Percentiles rank a stretch among this genome's conserved stretches.
phyloP scores from a whole-genome alignment of 1,139 yeast species.

The Taphrina wiesneri region DNA sequence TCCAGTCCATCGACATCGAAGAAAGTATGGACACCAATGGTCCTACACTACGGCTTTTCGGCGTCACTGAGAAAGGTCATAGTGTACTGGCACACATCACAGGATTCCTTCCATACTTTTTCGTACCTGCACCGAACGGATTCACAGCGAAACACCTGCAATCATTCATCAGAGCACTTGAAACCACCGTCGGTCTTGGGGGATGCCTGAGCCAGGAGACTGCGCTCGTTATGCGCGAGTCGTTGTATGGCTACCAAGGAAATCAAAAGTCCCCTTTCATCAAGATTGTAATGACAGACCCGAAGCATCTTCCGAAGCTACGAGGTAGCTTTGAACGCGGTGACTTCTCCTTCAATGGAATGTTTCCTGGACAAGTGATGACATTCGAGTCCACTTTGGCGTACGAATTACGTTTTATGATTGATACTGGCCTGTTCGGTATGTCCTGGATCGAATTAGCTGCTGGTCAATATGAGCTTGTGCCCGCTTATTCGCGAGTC shows the following conservation, averaged over 20 bases:
- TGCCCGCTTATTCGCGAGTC: constrained; percentile 49
- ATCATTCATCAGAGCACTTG: constrained; percentile 47
- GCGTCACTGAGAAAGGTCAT: constrained; percentile 68
- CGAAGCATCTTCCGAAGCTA: constrained; percentile 63
- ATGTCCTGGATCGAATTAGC: constrained; percentile 98
- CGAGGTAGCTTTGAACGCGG: constrained; percentile 85
- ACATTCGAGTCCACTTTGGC: constrained; percentile 83
- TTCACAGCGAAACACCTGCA: constrained; percentile 52
- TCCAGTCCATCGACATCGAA: constrained; percentile 95
- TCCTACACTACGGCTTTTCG: constrained; percentile 79
- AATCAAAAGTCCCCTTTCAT: constrained; percentile 76
- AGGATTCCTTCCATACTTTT: constrained; percentile 86
- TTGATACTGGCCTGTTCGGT: constrained; percentile 85
- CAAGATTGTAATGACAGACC: constrained; percentile 67
- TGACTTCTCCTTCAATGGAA: constrained; percentile 59
- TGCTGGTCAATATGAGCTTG: constrained; percentile 61
- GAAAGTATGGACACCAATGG: constrained; percentile 58
- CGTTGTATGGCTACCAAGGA: constrained; percentile 92
- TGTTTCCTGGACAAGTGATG: constrained; percentile 51
- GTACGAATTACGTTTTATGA: constrained; percentile 80
- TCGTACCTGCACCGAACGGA: constrained; percentile 86
- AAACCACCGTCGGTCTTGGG: constrained; percentile 52
- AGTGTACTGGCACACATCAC: constrained; percentile 87
- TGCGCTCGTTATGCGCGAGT: constrained; percentile 69
- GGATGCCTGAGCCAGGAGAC: constrained; percentile 48